phyloP scores from a whole-genome alignment of 2,329 filamentous ascomycete genomes.

The Incumbomyces delicatus region DNA sequence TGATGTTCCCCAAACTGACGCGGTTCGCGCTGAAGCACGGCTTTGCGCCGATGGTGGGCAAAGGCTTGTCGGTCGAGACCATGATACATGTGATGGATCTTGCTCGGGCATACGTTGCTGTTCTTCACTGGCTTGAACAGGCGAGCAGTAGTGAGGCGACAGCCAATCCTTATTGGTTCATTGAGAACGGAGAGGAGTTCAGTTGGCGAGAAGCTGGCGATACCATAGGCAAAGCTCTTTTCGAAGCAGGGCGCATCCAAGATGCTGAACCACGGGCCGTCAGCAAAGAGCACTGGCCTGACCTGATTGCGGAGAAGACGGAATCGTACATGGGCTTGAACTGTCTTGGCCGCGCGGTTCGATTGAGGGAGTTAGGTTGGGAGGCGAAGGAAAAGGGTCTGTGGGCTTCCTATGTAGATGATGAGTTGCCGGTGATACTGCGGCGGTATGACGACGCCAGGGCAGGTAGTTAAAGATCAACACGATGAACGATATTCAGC shows the following conservation, averaged over 20 bases:
- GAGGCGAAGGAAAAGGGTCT: slow-evolving; percentile 35
- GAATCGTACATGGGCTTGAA: slow-evolving; percentile 33
- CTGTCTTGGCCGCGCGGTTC: slow-evolving; percentile 33
- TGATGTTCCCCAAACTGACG: slow-evolving; percentile 39
- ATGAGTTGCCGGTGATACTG: slow-evolving; percentile 24
- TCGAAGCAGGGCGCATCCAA: slow-evolving; percentile 29
- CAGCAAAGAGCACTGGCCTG: slow-evolving; percentile 28
- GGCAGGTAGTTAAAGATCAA: too few relatives aligned
- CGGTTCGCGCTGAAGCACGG: slow-evolving; percentile 41
- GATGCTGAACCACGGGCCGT: slow-evolving; percentile 29
- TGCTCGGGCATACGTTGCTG: slow-evolving; percentile 34
- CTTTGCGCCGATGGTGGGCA: slow-evolving; percentile 36
- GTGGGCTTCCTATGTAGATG: slow-evolving; percentile 30
- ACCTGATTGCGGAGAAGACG: slow-evolving; percentile 33
- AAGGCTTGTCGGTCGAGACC: slow-evolving; percentile 33
- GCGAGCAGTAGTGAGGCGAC: slow-evolving; percentile 23
- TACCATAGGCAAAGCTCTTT: slow-evolving; percentile 30
- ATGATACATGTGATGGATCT: slow-evolving; percentile 42
- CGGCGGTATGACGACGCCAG: too few relatives aligned
- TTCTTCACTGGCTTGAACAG: slow-evolving; percentile 37
- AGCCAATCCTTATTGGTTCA: slow-evolving; percentile 42
- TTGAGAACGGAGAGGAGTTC: slow-evolving; percentile 32
- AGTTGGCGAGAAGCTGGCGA: slow-evolving; percentile 34
- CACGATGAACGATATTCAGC: not conserved
- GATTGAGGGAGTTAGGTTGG: slow-evolving; percentile 39